A percentile compares a stretch with the other conserved stretches of the same genome.
These are phyloP conservation scores for Candida easanensis DNA, from an alignment of 805 yeast species.

Conservation along the genomic window DNA sequence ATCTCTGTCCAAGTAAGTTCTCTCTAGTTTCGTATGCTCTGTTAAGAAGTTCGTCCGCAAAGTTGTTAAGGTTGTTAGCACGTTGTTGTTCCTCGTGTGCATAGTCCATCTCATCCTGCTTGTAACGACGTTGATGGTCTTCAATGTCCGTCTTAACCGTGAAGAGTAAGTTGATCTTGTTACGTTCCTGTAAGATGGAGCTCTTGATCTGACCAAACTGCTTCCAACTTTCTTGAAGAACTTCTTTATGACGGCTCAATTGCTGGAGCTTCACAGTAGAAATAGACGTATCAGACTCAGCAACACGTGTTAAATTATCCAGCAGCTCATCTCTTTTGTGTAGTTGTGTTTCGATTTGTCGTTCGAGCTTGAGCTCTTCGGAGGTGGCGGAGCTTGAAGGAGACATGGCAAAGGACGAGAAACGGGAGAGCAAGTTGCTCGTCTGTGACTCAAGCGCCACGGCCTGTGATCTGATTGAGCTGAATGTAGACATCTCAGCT, in stretches of 20 bases:
- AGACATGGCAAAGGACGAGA: conserved; percentile 52
- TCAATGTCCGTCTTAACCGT: conserved; percentile 80
- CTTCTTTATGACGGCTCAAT: conserved; percentile 76
- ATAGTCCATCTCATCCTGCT: conserved; percentile 59
- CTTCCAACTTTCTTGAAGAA: conserved; percentile 63
- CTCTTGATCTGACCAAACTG: conserved; percentile 59
- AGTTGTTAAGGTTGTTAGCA: conserved; percentile 65
- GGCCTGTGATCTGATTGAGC: conserved; percentile 66
- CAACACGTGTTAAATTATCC: conserved; percentile 46
- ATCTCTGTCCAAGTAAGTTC: conserved; percentile 72
- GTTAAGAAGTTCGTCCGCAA: conserved; percentile 77
- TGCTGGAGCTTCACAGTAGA: conserved; percentile 79
- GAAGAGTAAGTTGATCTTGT: conserved; percentile 67
- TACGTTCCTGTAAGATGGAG: conserved; percentile 68
- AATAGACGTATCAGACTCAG: conserved; percentile 54
- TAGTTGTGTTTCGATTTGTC: conserved; percentile 50
- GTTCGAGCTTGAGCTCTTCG: conserved; percentile 45
- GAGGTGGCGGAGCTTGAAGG: conserved; percentile 45
- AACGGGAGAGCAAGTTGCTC: conserved; percentile 47
- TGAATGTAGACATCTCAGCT: conserved; percentile 50
- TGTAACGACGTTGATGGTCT: conserved; percentile 49
- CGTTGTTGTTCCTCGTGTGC: conserved; percentile 74
- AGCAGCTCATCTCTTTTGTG: conserved; percentile 53
- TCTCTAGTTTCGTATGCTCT: conserved; percentile 91
- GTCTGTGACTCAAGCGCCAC: conserved; percentile 71